Evolutionary conservation across 1,139 yeast species (phyloP).

Genomic region (Candida labiduridarum): DNA sequence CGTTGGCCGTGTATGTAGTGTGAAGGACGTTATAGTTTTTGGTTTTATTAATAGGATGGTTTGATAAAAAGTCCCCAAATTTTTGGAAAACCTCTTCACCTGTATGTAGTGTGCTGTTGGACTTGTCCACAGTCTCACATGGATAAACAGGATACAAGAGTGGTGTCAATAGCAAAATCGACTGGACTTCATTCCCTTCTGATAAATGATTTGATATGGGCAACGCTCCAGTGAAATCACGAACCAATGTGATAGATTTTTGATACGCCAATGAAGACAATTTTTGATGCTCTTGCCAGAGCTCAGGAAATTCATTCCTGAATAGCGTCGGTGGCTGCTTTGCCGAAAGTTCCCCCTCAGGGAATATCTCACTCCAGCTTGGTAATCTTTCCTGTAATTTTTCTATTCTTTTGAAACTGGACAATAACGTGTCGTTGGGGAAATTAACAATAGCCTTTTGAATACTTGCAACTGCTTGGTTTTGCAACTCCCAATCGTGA

Average conservation of each 20-base stretch:
- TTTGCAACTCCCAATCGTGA: slow-evolving; percentile 56
- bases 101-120: slow-evolving; percentile 32
- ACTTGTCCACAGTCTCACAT: slow-evolving; percentile 11
- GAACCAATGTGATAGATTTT: slow-evolving; percentile 55
- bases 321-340: slow-evolving; percentile 28
- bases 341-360: slow-evolving; percentile 36
- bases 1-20: slow-evolving; percentile 68
- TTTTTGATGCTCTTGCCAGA: slow-evolving; percentile 47
- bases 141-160: slow-evolving; percentile 49
- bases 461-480: slow-evolving; percentile 60
- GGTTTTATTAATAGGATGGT: slow-evolving; percentile 30
- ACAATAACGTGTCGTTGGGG: slow-evolving; percentile 46
- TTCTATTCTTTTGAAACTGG: slow-evolving; percentile 48
- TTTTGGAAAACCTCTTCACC: slow-evolving; percentile 64
- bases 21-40: slow-evolving; percentile 54
- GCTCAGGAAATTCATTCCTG: slow-evolving; percentile 30
- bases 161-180: slow-evolving; percentile 56
- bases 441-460: slow-evolving; percentile 57
- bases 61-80: slow-evolving; percentile 45
- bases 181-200: slow-evolving; percentile 23
- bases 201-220: slow-evolving; percentile 51
- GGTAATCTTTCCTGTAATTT: slow-evolving; percentile 46
- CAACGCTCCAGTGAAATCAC: slow-evolving; percentile 55
- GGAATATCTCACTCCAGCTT: slow-evolving; percentile 52
- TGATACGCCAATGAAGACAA: slow-evolving; percentile 53